Base-by-base conservation (phyloP, 2,329 filamentous ascomycete species). In the Mycocentrospora acerina region DNA sequence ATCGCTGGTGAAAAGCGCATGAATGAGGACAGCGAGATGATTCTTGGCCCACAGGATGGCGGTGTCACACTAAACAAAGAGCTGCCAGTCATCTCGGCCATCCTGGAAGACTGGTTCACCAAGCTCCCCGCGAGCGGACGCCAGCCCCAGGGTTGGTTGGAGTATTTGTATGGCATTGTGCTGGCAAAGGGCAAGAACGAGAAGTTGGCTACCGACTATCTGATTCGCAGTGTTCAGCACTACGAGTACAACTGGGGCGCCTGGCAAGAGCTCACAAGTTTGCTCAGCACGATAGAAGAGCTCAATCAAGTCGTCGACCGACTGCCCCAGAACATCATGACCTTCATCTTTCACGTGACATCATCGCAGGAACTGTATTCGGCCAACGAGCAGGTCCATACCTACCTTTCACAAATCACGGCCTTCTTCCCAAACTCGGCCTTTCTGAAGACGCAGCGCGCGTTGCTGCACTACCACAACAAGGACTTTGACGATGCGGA, bases 211-310 rank as follows among this genome's bases (percentile, higher is more conserved):
- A 83, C 91, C 67, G 81, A 86, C 48, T 95, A 87, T 78, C 77
- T 98, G n/a, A 75, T 96, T 35, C 80, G 82, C 48, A 95, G 90
- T 60, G 88, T 96, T 8, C 87, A 94, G 63, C 73, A 89, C 27
- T 95, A 90, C 57, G 88, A 90, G 1, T 95, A 90, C 79, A 95
- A 97, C 62, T 98, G 93, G 93, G 89, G 90, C 7, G 90, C 90
- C 46, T 98, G 93, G 93, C 79, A 93, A 42, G 93, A 98, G 70
- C 80, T 98, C 66, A 88, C 87, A 4, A 83, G 83, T 26, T 75
- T 97, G 17, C 80, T 95, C 43, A 81, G 82, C 24, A 83, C 86
- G 24, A 78, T 86, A 7, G 90, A 96, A 66, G 88, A 95, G 86
- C 73, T 94, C 41, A 86, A 85, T 60, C 78, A 80, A 55, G 79